Evolutionary conservation across 495 filamentous ascomycete genomes (phyloP), one percentile per base, ranked within the genome.

Genomic region (Trichocladium uniseriatum): DNA sequence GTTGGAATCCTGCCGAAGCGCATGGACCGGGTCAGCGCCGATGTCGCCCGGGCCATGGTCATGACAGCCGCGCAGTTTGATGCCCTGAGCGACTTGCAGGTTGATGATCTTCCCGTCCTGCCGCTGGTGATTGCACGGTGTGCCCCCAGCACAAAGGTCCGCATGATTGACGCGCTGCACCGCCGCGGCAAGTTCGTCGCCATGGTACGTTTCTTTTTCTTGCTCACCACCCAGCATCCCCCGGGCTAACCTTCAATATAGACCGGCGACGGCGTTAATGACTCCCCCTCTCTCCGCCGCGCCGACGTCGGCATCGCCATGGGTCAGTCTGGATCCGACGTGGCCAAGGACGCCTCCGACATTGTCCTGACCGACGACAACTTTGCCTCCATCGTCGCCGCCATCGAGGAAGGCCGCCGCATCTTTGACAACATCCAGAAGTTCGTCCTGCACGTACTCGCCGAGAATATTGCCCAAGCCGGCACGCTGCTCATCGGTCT

Each of bases 321-420:
- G 85, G 86, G 86, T 9, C 75, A 83, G 44, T 75, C 83, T 38
- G 89, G 89, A 2, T 88, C 83, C 15, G 89, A 94, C 54, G 89
- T 94, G 2, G 89, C 89, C 15, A 94, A 89, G 58, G 85, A 85
- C 24, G 87, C 87, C 0, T 80, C 85, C 0, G 87, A 90, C 57
- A 89, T 94, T 59, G 86, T 94, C 2, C 68, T 94, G 4, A 87
- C 87, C 2, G 86, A 92, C 62, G 89, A 94, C 60, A 91, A 94
- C 63, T 90, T 90, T 54, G 82, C 83, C 2, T 80, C 75, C 10
- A 88, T 88, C 56, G 81, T 88, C 0, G 79, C 78, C 16, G 84
- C 82, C 9, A 79, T 88, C 31, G 77, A 82, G 43, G 84, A 89
- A 58, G 84, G 84, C 5, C 69, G 84, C n/a, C 69, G 82, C 32